Base-by-base conservation (phyloP, 306 rosid species). In the Vigna nakashimae region DNA sequence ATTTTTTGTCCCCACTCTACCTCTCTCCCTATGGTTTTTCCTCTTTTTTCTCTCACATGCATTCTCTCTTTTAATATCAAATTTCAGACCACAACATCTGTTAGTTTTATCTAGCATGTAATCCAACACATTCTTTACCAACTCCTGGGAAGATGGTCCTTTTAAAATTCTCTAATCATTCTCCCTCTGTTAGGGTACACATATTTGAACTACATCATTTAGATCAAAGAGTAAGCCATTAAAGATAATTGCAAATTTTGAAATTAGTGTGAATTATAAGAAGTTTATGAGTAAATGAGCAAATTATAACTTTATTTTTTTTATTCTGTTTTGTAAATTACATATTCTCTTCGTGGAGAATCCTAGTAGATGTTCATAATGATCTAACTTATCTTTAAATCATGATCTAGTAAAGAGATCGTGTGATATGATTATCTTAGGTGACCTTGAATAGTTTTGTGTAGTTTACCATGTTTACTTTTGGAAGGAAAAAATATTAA, bases 31-130 rank as follows among this genome's bases (percentile, higher is more conserved):
- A 0, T 34, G 38, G 6, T 5, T 2, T 6, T 28, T 14, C 15
- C 1, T 13, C 0, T 28, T 26, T 14, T 62, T 34, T 16, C 7
- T 9, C 18, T 0, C 1, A 34, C 8, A n/a, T 30, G 1, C 2
- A 30, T 60, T 15, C 10, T 59, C 67, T 59, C 10, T 60, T 7
- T 59, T 42, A 38, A 16, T 51, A 63, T 40, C 36, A 63, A 52
- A 65, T 48, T 45, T 16, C 20, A 45, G 24, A 32, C 49, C 70
- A 15, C 26, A 22, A 22, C n/a, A 49, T 56, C 46, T 63, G 13
- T 55, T 40, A 40, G 2, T 40, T 40, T n/a, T 49, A n/a, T 30
- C 22, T 32, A 66, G 24, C 80, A 66, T 80, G 76, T 59, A 58
- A 71, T 36, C 51, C 68, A 69, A 48, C 9, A 45, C 63, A 15